Evolutionary conservation across 2,329 filamentous ascomycete genomes (phyloP), one percentile per base, ranked within the genome.

Genomic region (Penicillium sp.): DNA sequence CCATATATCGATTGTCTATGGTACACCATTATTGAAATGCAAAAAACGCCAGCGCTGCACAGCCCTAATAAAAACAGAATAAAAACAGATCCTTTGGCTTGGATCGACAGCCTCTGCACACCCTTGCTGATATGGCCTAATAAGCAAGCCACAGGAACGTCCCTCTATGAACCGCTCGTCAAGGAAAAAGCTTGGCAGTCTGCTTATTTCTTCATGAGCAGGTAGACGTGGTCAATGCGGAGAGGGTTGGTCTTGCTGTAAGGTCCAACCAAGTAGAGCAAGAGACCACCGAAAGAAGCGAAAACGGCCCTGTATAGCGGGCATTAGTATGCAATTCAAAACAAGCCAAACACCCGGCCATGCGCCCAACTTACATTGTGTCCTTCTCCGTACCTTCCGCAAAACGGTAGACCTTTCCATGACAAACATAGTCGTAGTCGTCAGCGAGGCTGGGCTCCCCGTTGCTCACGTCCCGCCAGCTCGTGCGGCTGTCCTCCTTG

Each of bases 231-330:
- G 68, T 98, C 93, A 63, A 96, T 91, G 61, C 90, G 83, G 64
- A 98, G 73, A 27, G 90, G 86, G 32, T 87, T 94, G 54, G 98
- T 81, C 76, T 95, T 96, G 78, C 93, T 94, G 71, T 95, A 93
- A 2, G 93, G 93, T 5, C 94, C 93, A 63, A 95, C 87, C 47
- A 98, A 79, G 61, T 86, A 89, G 73, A 97, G 84, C 62, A 98
- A 73, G 55, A 98, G 75, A 6, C 93, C 93, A 41, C 93, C 93
- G 63, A 96, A 98, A 1, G 90, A 95, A 59, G 94, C 80, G 71
- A 91, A 98, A 27, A 90, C 88, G 68, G 95, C 94, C 67, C 91
- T 97, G 59, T 11, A 52, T n/a, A 35, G 18, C 6, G 6, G 8
- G 45, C 9, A 36, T 54, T 33, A 54, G 47, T 38, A 24, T 28